phyloP scores from a whole-genome alignment of 192 early-diverging fungal species.

The Linnemannia exigua region DNA sequence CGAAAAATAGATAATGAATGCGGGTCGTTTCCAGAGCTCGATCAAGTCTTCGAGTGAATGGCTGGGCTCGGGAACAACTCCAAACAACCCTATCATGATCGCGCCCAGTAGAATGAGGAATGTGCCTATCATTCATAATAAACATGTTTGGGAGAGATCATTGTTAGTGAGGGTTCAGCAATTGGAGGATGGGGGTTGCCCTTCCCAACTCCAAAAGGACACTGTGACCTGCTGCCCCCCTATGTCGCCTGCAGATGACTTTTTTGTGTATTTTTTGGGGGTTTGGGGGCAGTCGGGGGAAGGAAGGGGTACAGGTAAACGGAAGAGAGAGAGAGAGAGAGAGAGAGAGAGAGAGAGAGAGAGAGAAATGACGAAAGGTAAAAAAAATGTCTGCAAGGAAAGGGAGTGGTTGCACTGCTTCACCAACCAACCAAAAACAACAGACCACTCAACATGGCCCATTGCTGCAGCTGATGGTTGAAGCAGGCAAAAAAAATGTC shows the following conservation, averaged over 20 bases:
- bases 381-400: background rate
- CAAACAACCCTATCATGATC: slow-evolving; percentile 77
- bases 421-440: background rate
- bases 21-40: slow-evolving; percentile 72
- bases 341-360: background rate
- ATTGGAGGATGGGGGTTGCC: background rate
- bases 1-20: slow-evolving; percentile 77
- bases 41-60: slow-evolving; percentile 78
- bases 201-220: background rate
- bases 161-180: background rate
- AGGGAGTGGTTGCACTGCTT: background rate
- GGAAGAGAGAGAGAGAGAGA: background rate
- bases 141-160: background rate
- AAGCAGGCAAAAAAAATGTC: background rate
- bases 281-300: background rate
- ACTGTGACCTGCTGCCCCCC: background rate
- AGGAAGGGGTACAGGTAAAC: too few species aligned
- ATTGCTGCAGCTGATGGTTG: background rate
- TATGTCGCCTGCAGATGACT: slow-evolving; percentile 9
- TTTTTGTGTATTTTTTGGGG: background rate
- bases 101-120: slow-evolving; percentile 76
- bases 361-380: background rate
- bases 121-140: slow-evolving; percentile 64
- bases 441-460: background rate
- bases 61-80: slow-evolving; percentile 80